Evolutionary conservation across 176 grass and related monocot species (phyloP).

Genomic region (Panicum miliaceum): DNA sequence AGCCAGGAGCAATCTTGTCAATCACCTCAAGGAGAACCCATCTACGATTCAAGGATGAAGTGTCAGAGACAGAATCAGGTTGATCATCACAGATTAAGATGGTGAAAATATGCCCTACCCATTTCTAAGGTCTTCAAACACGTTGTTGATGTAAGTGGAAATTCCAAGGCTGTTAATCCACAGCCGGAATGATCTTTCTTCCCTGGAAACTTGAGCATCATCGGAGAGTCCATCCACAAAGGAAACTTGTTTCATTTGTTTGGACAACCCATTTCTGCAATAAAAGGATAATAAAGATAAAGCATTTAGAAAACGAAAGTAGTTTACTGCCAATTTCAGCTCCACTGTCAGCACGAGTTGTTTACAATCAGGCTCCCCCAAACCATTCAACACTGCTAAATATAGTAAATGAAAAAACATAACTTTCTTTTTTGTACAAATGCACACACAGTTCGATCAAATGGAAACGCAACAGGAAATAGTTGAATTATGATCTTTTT

Average conservation of each 20-base stretch:
- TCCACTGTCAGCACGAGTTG: neutral
- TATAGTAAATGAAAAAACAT: neutral
- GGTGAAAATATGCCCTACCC: conserved; percentile 60
- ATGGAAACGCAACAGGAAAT: neutral
- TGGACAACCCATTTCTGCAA: conserved; percentile 92
- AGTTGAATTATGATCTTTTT: neutral
- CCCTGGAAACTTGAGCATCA: conserved; percentile 88
- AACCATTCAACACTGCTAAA: neutral
- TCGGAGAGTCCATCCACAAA: conserved; percentile 81
- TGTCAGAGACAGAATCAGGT: conserved; percentile 24
- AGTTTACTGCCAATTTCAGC: neutral
- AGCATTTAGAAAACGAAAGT: conserved; percentile 19
- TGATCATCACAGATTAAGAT: conserved; percentile 20
- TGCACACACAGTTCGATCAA: conserved; percentile 2
- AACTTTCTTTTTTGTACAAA: neutral
- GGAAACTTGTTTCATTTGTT: conserved; percentile 84
- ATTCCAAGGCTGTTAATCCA: conserved; percentile 99
- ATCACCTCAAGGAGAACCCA: conserved; percentile 95
- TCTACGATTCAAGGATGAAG: conserved; percentile 48
- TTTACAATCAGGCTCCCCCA: neutral
- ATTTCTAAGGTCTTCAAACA: conserved; percentile 97
- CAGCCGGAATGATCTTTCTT: conserved; percentile 88
- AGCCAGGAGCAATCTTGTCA: conserved; percentile 80
- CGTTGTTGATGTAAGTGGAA: conserved; percentile 92
- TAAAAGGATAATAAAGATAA: conserved; percentile 29